Conservation (phyloP, 352 stramenopile genomes). For the Phytophthora pisi region DNA sequence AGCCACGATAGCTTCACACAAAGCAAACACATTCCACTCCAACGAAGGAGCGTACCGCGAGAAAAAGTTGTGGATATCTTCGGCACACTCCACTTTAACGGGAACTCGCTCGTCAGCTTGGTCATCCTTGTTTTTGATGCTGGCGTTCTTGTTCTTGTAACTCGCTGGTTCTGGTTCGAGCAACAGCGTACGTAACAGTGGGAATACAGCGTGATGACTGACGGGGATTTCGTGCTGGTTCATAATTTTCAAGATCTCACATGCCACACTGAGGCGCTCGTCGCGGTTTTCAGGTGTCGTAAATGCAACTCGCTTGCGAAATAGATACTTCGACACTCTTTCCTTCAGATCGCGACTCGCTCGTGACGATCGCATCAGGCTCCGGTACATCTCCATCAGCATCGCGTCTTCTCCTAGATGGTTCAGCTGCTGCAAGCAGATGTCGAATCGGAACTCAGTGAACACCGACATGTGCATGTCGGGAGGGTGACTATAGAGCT, state of each 20-base stretch:
- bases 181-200: slow-evolving; percentile 52
- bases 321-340: slow-evolving; percentile 65
- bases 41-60: slow-evolving; percentile 50
- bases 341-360: slow-evolving; percentile 53
- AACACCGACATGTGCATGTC: slow-evolving; percentile 48
- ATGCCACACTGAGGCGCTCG: slow-evolving; percentile 39
- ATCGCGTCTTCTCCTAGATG: slow-evolving; percentile 46
- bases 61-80: slow-evolving; percentile 61
- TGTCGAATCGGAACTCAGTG: slow-evolving; percentile 71
- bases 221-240: slow-evolving; percentile 53
- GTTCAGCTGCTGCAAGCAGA: slow-evolving; percentile 67
- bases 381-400: slow-evolving; percentile 61
- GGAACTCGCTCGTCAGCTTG: slow-evolving; percentile 2
- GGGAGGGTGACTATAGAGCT: slow-evolving; percentile 53
- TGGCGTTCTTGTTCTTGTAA: slow-evolving; percentile 20
- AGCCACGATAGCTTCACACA: slow-evolving; percentile 72
- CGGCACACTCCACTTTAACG: slow-evolving; percentile 28
- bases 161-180: slow-evolving; percentile 13
- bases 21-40: slow-evolving; percentile 63
- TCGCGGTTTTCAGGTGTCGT: slow-evolving; percentile 41
- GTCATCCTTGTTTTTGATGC: neutral
- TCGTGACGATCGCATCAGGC: slow-evolving; percentile 47
- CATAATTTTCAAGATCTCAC: slow-evolving; percentile 67
- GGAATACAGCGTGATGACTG: slow-evolving; percentile 56
- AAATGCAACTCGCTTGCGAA: slow-evolving; percentile 55